A percentile compares a stretch with the other conserved stretches of the same genome.
Conservation (phyloP, 805 yeast genomes). For the Komagataella kurtzmanii region DNA sequence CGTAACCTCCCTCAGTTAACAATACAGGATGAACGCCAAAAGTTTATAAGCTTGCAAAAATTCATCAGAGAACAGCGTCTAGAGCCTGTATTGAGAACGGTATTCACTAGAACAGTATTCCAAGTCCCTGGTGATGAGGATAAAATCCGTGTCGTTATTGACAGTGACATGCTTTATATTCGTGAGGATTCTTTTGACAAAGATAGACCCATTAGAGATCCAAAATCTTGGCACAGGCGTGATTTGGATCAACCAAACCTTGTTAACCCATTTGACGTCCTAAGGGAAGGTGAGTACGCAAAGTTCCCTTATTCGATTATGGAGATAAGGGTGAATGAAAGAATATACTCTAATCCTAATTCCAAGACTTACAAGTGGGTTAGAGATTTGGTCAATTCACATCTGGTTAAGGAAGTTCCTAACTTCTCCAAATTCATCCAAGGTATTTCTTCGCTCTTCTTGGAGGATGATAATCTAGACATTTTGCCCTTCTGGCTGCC, state of each 20-base stretch:
- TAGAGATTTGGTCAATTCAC: slow-evolving; percentile 79
- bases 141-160: slow-evolving; percentile 94
- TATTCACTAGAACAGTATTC: slow-evolving; percentile 96
- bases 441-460: slow-evolving; percentile 68
- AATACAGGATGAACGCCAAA: background rate
- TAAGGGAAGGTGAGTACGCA: slow-evolving; percentile 75
- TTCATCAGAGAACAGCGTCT: slow-evolving; percentile 60
- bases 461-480: slow-evolving; percentile 70
- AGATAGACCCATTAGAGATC: slow-evolving; percentile 51
- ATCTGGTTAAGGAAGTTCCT: slow-evolving; percentile 95
- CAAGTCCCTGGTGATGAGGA: slow-evolving; percentile 96
- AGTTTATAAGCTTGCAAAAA: background rate
- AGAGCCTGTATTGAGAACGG: slow-evolving; percentile 92
- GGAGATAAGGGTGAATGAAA: slow-evolving; percentile 95
- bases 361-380: slow-evolving; percentile 95
- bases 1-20: slow-evolving; percentile 16
- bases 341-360: slow-evolving; percentile 57
- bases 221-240: slow-evolving; percentile 94
- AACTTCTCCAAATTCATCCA: slow-evolving; percentile 95
- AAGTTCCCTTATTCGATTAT: slow-evolving; percentile 95
- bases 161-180: slow-evolving; percentile 90
- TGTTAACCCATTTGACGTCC: slow-evolving; percentile 85
- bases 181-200: slow-evolving; percentile 98
- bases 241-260: slow-evolving; percentile 67
- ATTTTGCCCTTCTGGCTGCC: slow-evolving; percentile 96